Evolutionary conservation across 768 basidiomycete genomes (phyloP).

Genomic region (Zangia roseola): DNA sequence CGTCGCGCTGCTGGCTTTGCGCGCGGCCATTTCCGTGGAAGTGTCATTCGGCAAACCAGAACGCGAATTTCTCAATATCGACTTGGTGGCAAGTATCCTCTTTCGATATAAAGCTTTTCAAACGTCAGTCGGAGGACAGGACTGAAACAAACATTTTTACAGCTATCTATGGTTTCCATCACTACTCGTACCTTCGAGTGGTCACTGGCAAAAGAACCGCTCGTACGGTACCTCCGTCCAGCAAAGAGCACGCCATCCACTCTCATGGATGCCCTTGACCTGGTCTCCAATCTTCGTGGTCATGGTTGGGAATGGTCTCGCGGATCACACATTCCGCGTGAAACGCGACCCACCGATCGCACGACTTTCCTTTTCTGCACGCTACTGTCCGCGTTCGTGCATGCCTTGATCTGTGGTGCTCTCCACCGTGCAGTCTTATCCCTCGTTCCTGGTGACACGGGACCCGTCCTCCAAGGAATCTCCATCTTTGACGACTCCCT

Average conservation of each 20-base stretch:
- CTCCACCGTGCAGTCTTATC: constrained; percentile 48
- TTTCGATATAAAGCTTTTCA: background rate
- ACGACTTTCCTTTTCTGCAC: constrained; percentile 38
- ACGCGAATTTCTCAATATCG: constrained; percentile 3
- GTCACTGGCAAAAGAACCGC: constrained; percentile 11
- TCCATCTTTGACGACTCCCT: constrained; percentile 33
- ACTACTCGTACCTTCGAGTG: constrained; percentile 11
- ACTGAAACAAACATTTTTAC: background rate
- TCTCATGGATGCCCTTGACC: constrained; percentile 45
- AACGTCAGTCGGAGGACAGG: no score
- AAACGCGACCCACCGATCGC: constrained; percentile 41
- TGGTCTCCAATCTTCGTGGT: constrained; percentile 55
- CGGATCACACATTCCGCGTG: constrained; percentile 27
- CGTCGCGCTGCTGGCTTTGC: constrained; percentile 42
- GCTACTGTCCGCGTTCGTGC: constrained; percentile 30
- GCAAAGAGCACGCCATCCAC: background rate
- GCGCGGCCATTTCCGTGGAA: constrained; percentile 29
- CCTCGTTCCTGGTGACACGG: constrained; percentile 39
- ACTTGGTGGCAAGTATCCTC: constrained; percentile 11
- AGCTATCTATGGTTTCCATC: constrained; percentile 13
- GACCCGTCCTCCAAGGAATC: constrained; percentile 18
- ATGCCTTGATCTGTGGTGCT: constrained; percentile 43
- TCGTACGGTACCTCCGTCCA: constrained; percentile 10
- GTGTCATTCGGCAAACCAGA: constrained; percentile 2
- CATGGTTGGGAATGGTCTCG: constrained; percentile 59